phyloP scores from a whole-genome alignment of 2,329 filamentous ascomycete genomes.

The Coniella lustricola region DNA sequence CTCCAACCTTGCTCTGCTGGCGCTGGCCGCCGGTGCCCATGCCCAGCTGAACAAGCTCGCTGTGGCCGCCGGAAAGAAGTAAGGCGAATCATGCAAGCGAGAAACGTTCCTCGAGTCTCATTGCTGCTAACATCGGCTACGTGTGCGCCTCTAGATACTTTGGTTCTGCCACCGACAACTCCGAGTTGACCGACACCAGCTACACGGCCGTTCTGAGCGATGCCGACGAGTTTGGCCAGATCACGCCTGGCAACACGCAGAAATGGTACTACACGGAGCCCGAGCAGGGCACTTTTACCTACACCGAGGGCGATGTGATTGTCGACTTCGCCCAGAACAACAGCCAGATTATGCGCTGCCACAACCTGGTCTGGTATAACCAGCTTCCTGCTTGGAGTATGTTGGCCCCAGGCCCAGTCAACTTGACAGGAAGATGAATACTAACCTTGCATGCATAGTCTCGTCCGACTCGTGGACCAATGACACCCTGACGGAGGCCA shows the following conservation, averaged over 20 bases:
- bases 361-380: slow-evolving; percentile 48
- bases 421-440: background rate
- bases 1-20: slow-evolving; percentile 12
- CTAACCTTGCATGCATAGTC: background rate
- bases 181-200: slow-evolving; percentile 42
- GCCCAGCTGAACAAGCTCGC: slow-evolving; percentile 44
- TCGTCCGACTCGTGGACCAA: slow-evolving; percentile 45
- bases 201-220: slow-evolving; percentile 51
- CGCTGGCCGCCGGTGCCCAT: slow-evolving; percentile 14
- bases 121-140: too few species aligned
- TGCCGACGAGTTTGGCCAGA: slow-evolving; percentile 53
- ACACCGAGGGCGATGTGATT: slow-evolving; percentile 47
- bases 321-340: slow-evolving; percentile 40
- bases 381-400: slow-evolving; percentile 44
- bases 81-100: too few species aligned
- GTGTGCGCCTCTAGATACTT: slow-evolving; percentile 39
- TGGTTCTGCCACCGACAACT: slow-evolving; percentile 57
- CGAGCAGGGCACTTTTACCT: slow-evolving; percentile 47
- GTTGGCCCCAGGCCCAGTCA: background rate
- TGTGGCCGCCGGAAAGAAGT: slow-evolving; percentile 43
- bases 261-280: slow-evolving; percentile 60
- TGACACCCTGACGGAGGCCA: slow-evolving; percentile 42
- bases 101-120: too few species aligned
- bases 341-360: slow-evolving; percentile 52
- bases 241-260: slow-evolving; percentile 58